A percentile compares a stretch with the other conserved stretches of the same genome.
phyloP scores from a whole-genome alignment of 2,329 filamentous ascomycete species.

The Botrytis byssoidea region DNA sequence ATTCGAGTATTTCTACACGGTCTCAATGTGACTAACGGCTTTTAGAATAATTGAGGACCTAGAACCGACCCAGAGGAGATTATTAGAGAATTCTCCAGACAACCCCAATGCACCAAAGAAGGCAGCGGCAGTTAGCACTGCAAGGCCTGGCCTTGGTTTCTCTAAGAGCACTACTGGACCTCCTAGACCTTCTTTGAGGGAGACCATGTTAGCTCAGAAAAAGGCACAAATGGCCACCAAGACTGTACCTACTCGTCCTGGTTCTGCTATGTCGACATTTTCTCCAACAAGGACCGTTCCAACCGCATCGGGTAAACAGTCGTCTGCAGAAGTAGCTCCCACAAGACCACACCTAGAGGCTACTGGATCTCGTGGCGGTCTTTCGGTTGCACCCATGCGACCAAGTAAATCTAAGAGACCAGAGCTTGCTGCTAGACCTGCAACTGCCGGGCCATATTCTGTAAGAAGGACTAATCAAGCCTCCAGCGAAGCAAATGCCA shows the following conservation, averaged over 20 bases:
- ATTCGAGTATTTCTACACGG: neutral
- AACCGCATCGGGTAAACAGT: slow-evolving; percentile 39
- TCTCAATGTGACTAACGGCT: slow-evolving; percentile 27
- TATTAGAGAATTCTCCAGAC: slow-evolving; percentile 77
- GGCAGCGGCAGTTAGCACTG: slow-evolving; percentile 46
- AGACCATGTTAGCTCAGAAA: slow-evolving; percentile 82
- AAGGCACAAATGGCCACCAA: slow-evolving; percentile 54
- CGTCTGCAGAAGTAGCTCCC: slow-evolving; percentile 40
- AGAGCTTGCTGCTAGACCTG: slow-evolving; percentile 56
- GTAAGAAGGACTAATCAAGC: slow-evolving; percentile 46
- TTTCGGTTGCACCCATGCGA: slow-evolving; percentile 63
- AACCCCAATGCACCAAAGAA: slow-evolving; percentile 72
- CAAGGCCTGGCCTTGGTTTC: slow-evolving; percentile 57
- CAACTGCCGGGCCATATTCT: slow-evolving; percentile 65
- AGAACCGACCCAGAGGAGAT: slow-evolving; percentile 73
- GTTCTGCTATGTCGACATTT: slow-evolving; percentile 63
- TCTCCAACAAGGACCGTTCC: slow-evolving; percentile 49
- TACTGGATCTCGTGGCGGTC: slow-evolving; percentile 49
- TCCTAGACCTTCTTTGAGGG: slow-evolving; percentile 68
- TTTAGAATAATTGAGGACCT: slow-evolving; percentile 72
- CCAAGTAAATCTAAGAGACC: slow-evolving; percentile 54
- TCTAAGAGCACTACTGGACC: slow-evolving; percentile 60
- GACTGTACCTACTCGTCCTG: slow-evolving; percentile 56
- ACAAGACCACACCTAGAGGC: slow-evolving; percentile 47
- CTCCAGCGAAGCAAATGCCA: slow-evolving; percentile 36